These are phyloP conservation scores for Lepidopterella palustris DNA, from an alignment of 495 filamentous ascomycete genomes.

Conservation along the genomic window DNA sequence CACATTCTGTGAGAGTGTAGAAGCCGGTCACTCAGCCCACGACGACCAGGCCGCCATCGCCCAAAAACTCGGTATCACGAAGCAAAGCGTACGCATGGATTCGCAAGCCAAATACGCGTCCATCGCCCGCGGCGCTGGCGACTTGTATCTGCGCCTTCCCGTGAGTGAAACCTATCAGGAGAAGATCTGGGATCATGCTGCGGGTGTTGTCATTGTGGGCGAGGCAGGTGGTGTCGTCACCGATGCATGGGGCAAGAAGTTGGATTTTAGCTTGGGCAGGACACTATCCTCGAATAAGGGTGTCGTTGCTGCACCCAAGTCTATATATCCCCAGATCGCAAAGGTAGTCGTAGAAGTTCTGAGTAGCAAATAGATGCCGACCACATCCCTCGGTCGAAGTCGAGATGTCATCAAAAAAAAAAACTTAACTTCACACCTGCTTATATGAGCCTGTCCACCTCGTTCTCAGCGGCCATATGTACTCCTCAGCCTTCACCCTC, in stretches of 20 bases:
- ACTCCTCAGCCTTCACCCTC: no score
- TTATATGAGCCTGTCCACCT: no score
- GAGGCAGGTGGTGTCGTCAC: constrained; percentile 92
- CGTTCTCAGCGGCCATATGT: no score
- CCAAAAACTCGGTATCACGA: constrained; percentile 73
- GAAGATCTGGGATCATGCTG: constrained; percentile 99
- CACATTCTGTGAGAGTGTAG: constrained; percentile 92
- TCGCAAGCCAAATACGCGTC: constrained; percentile 97
- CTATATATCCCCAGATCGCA: constrained; percentile 68
- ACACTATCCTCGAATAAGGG: constrained; percentile 86
- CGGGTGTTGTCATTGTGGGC: constrained; percentile 88
- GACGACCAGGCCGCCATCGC: constrained; percentile 81
- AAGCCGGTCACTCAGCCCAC: constrained; percentile 84
- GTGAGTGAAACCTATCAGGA: constrained; percentile 82
- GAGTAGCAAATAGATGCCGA: constrained; percentile 43
- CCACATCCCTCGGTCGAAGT: no score
- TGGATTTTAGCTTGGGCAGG: constrained; percentile 82
- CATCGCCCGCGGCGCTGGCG: constrained; percentile 90
- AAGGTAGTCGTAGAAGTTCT: constrained; percentile 77
- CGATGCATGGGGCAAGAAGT: constrained; percentile 67
- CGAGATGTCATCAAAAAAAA: no score
- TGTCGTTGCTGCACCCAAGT: constrained; percentile 78
- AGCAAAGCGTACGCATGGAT: constrained; percentile 83
- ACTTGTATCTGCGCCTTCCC: constrained; percentile 87
- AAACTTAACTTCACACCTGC: no score